Conservation (phyloP, 192 early-diverging fungal species). For the Linderina pennispora region DNA sequence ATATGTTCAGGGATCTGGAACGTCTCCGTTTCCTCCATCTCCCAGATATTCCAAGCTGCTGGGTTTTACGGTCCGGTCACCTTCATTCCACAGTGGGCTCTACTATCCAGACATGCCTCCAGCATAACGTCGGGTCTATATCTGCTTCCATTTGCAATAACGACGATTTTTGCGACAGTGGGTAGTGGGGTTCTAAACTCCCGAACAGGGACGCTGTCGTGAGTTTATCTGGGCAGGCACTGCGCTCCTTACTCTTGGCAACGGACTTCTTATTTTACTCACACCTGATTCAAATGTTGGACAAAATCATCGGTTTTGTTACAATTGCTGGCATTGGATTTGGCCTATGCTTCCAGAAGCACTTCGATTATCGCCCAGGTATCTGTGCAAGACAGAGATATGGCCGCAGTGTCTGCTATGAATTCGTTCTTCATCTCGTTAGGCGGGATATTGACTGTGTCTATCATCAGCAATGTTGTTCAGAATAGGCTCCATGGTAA, state of each 20-base stretch:
- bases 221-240: neutral
- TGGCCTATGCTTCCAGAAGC: constrained; percentile 65
- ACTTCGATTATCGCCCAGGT: constrained; percentile 62
- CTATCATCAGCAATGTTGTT: constrained; percentile 51
- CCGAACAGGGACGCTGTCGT: neutral
- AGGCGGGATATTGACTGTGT: constrained; percentile 51
- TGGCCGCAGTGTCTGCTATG: constrained; percentile 60
- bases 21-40: neutral
- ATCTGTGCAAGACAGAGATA: constrained; percentile 49
- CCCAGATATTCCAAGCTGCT: neutral
- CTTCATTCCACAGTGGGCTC: neutral
- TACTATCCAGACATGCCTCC: neutral
- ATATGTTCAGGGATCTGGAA: constrained; percentile 44
- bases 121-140: neutral
- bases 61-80: neutral
- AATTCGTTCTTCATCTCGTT: constrained; percentile 59
- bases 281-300: neutral
- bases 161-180: neutral
- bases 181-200: neutral
- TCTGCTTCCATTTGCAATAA: neutral
- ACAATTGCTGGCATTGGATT: constrained; percentile 67
- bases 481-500: constrained; percentile 51
- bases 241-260: neutral
- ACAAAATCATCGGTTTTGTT: constrained; percentile 48
- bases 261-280: neutral